Evolutionary conservation across 2,329 filamentous ascomycete genomes (phyloP).

Genomic region (Sphaerulina vaccinii): DNA sequence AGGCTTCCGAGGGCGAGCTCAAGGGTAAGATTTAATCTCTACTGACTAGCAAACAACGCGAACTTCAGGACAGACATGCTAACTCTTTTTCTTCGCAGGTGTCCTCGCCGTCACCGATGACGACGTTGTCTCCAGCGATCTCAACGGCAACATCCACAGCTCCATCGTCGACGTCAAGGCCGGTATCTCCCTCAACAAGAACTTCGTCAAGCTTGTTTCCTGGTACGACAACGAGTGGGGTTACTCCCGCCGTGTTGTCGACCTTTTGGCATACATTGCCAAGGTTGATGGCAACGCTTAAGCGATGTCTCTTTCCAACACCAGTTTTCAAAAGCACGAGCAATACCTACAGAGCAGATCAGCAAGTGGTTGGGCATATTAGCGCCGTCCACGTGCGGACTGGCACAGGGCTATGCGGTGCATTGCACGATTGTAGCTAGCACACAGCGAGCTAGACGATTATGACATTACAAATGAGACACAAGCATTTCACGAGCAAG

Average conservation of each 20-base stretch:
- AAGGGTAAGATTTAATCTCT: constrained; percentile 66
- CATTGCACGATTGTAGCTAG: background rate
- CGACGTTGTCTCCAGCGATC: constrained; percentile 88
- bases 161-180: constrained; percentile 99
- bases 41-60: background rate
- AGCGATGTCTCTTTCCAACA: constrained; percentile 10
- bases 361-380: background rate
- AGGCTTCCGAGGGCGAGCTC: constrained; percentile 75
- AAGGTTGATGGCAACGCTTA: constrained; percentile 40
- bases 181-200: constrained; percentile 95
- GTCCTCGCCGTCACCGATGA: constrained; percentile 96
- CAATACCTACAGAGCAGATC: constrained; percentile 8
- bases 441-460: background rate
- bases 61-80: background rate
- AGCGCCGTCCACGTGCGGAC: background rate
- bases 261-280: constrained; percentile 47
- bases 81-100: constrained; percentile 50
- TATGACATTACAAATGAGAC: background rate
- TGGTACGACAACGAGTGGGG: constrained; percentile 95
- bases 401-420: background rate
- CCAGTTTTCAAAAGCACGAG: constrained; percentile 1
- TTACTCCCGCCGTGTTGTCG: constrained; percentile 78
- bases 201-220: constrained; percentile 97
- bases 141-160: constrained; percentile 88
- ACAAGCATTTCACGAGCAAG: background rate